Evolutionary conservation across 768 basidiomycete genomes (phyloP), one percentile per base, ranked within the genome.

Genomic region (Boletus rubroflammeus): DNA sequence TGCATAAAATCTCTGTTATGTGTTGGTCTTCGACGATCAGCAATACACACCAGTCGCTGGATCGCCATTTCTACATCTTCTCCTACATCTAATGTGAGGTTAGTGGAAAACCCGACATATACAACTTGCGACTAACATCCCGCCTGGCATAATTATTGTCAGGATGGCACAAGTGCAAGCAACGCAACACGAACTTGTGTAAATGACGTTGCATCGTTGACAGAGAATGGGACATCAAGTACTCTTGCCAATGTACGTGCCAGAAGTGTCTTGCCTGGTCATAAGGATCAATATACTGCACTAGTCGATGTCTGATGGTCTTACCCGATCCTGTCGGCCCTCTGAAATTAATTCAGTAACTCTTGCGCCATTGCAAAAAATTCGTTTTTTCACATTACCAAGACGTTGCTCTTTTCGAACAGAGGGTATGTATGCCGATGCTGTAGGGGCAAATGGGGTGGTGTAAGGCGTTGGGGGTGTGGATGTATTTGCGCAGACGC

Each of bases 21-120:
- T 41, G 17, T 42, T 8, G 3, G 23, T 42, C 25, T 31, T 47
- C 45, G 29, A 49, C 3, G 29, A 39, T 43, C 19, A 36, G 38
- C 29, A 38, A 26, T 21, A 59, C 78, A 69, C 60, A 88, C 90
- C 63, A 98, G 73, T 54, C 96, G 80, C 54, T 93, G 86, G 25
- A 98, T 82, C 41, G 90, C 86, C 77, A 88, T 88, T 57, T 98
- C 96, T 8, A 97, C 95, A 66, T 98, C 96, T 65, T 97, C 96
- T 59, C 95, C 95, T 43, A 98, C 92, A 73, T 97, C 90, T 93
- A 60, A 28, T 47, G 17, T 43, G 31, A 47, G 34, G 55, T 63
- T 23, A 61, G 58, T 36, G 44, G 3, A 29, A 14, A 39, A 28
- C 21, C 13, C 23, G 5, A 51, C 31, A 21, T 34, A 19, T 57